Percentiles rank a stretch among this genome's conserved stretches.
Evolutionary conservation across 1,284 basidiomycete genomes (phyloP).

Genomic region (Puccinia horiana): DNA sequence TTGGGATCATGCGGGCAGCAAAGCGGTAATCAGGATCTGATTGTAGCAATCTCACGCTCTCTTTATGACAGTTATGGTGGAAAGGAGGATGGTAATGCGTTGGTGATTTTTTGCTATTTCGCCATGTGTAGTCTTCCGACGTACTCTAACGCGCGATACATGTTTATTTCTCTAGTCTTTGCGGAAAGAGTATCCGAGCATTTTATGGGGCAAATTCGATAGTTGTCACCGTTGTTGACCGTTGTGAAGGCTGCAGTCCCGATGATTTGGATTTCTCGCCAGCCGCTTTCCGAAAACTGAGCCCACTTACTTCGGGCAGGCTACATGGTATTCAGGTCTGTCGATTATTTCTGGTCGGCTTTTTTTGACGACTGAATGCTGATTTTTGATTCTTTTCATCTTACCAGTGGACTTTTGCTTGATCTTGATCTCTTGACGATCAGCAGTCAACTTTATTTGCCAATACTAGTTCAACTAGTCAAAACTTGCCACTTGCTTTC

Average conservation of each 20-base stretch:
- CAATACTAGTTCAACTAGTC: no score
- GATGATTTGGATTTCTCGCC: constrained; percentile 65
- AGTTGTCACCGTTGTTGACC: constrained; percentile 65
- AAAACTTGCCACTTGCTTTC: background rate
- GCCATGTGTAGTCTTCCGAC: background rate
- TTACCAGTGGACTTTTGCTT: constrained; percentile 6
- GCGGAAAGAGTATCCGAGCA: constrained; percentile 41
- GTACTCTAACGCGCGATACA: background rate
- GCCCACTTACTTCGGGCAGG: constrained; percentile 62
- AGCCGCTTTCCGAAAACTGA: constrained; percentile 63
- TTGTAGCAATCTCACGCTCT: constrained; percentile 66
- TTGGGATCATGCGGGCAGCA: constrained; percentile 71
- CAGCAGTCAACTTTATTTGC: background rate
- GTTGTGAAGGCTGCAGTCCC: constrained; percentile 65
- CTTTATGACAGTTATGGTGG: constrained; percentile 67
- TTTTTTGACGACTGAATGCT: background rate
- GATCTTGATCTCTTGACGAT: background rate
- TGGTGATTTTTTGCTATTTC: background rate
- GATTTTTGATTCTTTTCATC: background rate
- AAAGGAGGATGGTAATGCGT: constrained; percentile 59
- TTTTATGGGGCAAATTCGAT: constrained; percentile 61
- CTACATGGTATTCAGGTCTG: constrained; percentile 60
- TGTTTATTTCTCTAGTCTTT: constrained; percentile 30
- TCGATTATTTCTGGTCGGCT: background rate
- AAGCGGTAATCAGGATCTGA: constrained; percentile 64